Evolutionary conservation across 176 grass and related monocot species (phyloP).

Genomic region (Lolium perenne): DNA sequence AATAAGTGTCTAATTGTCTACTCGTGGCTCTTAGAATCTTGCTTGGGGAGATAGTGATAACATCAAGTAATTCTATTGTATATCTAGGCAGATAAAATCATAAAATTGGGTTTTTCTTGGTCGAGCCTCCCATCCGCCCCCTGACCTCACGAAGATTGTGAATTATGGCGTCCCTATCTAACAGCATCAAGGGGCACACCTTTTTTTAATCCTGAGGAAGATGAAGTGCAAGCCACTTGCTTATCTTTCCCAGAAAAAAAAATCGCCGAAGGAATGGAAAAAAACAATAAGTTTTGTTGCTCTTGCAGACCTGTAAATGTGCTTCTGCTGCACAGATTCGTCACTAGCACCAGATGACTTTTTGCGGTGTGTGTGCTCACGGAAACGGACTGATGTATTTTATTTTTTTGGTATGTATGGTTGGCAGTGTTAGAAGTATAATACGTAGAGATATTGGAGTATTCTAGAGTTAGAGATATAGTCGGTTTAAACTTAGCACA

Average conservation of each 20-base stretch:
- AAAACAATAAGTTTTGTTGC: constrained; percentile 29
- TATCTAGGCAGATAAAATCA: too few relatives aligned
- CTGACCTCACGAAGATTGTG: constrained; percentile 45
- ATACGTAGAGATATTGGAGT: too few relatives aligned
- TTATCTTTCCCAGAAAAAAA: neutral
- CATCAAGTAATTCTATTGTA: too few relatives aligned
- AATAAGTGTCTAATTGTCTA: too few relatives aligned
- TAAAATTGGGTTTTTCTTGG: neutral
- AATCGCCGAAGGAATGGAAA: neutral
- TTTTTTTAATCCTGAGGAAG: neutral
- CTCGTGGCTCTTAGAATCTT: too few relatives aligned
- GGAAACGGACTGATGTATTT: neutral
- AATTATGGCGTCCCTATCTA: constrained; percentile 52
- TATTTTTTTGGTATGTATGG: neutral
- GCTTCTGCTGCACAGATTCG: neutral
- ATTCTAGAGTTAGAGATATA: too few relatives aligned
- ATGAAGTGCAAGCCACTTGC: neutral
- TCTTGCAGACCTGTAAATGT: constrained; percentile 17
- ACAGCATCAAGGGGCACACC: neutral
- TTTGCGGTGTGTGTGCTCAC: neutral
- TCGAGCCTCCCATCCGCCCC: constrained; percentile 45
- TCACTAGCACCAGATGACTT: neutral
- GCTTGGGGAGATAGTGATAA: too few relatives aligned
- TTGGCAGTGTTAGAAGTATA: too few relatives aligned
- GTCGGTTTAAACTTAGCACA: too few relatives aligned